Conservation (phyloP, 1,139 yeast genomes). For the Debaryomyces udenii region DNA sequence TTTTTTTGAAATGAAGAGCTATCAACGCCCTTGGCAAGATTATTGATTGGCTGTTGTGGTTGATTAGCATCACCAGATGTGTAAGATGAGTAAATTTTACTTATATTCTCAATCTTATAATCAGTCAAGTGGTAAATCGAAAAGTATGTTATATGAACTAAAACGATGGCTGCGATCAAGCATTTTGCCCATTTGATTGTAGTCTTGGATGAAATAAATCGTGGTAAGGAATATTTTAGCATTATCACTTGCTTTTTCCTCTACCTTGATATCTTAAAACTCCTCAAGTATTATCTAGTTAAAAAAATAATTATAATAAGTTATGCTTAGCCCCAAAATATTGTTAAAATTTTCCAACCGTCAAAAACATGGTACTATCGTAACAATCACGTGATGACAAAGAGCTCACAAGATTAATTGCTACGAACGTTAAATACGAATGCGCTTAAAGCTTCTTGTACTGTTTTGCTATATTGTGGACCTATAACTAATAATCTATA, state of each 20-base stretch:
- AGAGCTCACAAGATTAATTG: constrained; percentile 1
- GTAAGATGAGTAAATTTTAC: constrained; percentile 2
- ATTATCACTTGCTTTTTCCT: neutral
- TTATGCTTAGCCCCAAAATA: constrained; percentile 3
- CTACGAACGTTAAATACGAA: neutral
- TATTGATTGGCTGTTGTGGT: constrained; percentile 11
- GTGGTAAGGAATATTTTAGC: constrained; percentile 4
- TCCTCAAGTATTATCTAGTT: neutral
- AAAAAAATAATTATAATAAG: neutral
- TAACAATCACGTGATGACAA: constrained; percentile 1
- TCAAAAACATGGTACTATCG: constrained; percentile 4
- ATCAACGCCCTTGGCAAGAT: constrained; percentile 4
- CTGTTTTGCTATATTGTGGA: neutral
- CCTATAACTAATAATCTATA: neutral
- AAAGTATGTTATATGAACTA: constrained; percentile 6
- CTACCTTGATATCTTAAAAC: neutral
- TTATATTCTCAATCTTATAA: constrained; percentile 6
- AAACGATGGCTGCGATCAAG: constrained; percentile 10
- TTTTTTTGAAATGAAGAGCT: constrained; percentile 12
- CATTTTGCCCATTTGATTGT: constrained; percentile 8
- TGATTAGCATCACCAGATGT: constrained; percentile 8
- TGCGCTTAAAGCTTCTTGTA: too few relatives aligned
- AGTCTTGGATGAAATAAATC: constrained; percentile 3
- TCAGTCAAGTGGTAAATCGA: constrained; percentile 7
- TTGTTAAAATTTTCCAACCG: constrained; percentile 3